phyloP scores from a whole-genome alignment of 768 basidiomycete genomes.

The Pulveroboletus sp. region DNA sequence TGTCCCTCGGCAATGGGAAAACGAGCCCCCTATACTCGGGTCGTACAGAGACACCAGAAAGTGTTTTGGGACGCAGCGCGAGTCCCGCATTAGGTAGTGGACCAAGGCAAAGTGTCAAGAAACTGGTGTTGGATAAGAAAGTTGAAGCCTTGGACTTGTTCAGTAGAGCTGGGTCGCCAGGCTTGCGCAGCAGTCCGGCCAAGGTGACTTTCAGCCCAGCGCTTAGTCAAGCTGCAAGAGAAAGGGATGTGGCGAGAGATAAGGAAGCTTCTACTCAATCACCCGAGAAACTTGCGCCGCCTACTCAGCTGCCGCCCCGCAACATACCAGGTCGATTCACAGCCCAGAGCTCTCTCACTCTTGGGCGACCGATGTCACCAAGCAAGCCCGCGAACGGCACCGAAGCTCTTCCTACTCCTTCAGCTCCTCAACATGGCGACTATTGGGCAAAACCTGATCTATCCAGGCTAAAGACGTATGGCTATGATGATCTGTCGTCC shows the following conservation, averaged over 20 bases:
- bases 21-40: conserved; percentile 52
- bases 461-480: conserved; percentile 60
- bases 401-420: conserved; percentile 22
- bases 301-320: conserved; percentile 36
- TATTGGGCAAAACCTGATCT: conserved; percentile 89
- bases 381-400: conserved; percentile 28
- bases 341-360: conserved; percentile 32
- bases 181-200: conserved; percentile 23
- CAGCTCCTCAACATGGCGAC: conserved; percentile 72
- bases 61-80: conserved; percentile 51
- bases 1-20: conserved; percentile 54
- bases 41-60: conserved; percentile 54
- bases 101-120: conserved; percentile 82
- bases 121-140: conserved; percentile 84
- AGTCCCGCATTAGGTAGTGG: conserved; percentile 68
- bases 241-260: conserved; percentile 56
- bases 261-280: conserved; percentile 30
- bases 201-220: conserved; percentile 75
- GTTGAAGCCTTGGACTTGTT: conserved; percentile 72
- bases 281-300: conserved; percentile 13
- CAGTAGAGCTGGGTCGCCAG: conserved; percentile 41
- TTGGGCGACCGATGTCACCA: conserved; percentile 26
- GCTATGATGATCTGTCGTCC: conserved; percentile 68
- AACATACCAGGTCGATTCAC: conserved; percentile 40
- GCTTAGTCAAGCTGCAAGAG: conserved; percentile 68